Conservation (phyloP, 2,329 filamentous ascomycete genomes). For the Didymosphaeria variabile region DNA sequence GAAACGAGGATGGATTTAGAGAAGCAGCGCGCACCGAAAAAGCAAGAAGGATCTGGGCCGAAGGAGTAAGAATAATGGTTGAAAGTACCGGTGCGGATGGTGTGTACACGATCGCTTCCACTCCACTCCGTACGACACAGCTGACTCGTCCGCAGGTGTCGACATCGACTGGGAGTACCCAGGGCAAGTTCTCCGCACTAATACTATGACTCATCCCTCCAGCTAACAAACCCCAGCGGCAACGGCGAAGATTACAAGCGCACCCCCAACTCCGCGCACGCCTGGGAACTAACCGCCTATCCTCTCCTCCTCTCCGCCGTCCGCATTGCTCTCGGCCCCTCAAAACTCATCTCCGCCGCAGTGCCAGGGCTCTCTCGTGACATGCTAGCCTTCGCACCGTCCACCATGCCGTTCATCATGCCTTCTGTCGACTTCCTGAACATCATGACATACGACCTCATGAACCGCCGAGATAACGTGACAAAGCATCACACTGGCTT, state of each 20-base stretch:
- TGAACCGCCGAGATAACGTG: conserved; percentile 71
- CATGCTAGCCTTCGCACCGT: conserved; percentile 71
- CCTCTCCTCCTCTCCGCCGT: conserved; percentile 70
- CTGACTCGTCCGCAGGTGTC: conserved; percentile 25
- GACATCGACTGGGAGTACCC: conserved; percentile 75
- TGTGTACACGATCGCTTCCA: conserved; percentile 48
- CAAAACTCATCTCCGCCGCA: conserved; percentile 71
- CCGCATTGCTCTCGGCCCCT: conserved; percentile 63
- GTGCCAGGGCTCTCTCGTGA: conserved; percentile 70
- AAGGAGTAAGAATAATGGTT: conserved; percentile 71
- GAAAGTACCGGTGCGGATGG: conserved; percentile 68
- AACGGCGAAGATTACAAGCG: conserved; percentile 75
- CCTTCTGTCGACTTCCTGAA: conserved; percentile 72
- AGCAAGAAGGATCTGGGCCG: conserved; percentile 64
- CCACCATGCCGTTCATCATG: conserved; percentile 66
- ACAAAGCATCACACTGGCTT: conserved; percentile 73
- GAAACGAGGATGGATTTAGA: conserved; percentile 71
- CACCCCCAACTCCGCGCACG: conserved; percentile 66
- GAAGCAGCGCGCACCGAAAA: conserved; percentile 62
- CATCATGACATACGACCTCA: conserved; percentile 76
- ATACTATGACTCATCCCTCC: neutral
- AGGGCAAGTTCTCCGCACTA: conserved; percentile 31
- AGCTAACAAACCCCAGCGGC: conserved; percentile 52
- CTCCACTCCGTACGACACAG: neutral
- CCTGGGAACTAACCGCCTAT: conserved; percentile 68